phyloP scores from a whole-genome alignment of 768 basidiomycete species.

The Auricularia sp. region DNA sequence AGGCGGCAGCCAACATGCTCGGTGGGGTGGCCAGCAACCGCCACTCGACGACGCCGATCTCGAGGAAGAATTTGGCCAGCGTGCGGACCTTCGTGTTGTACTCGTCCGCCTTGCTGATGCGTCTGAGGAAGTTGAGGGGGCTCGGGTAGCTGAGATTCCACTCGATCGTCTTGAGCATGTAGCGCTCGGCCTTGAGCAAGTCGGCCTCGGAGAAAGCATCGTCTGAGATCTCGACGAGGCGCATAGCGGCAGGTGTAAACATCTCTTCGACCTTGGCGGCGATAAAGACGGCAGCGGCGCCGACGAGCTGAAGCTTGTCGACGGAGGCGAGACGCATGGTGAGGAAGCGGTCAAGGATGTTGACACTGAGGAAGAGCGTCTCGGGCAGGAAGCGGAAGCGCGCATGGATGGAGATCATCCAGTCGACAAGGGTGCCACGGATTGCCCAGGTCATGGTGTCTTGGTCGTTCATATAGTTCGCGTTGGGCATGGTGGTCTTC shows the following conservation, averaged over 20 bases:
- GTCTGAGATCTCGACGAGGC: constrained; percentile 74
- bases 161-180: constrained; percentile 74
- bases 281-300: constrained; percentile 78
- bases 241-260: constrained; percentile 70
- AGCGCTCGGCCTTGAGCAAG: constrained; percentile 81
- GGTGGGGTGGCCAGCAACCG: constrained; percentile 65
- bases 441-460: constrained; percentile 81
- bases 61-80: constrained; percentile 83
- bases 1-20: constrained; percentile 71
- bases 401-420: constrained; percentile 85
- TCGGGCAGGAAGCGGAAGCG: constrained; percentile 82
- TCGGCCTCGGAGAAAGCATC: constrained; percentile 67
- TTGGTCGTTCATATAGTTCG: constrained; percentile 78
- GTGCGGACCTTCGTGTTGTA: constrained; percentile 81
- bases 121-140: constrained; percentile 79
- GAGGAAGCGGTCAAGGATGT: constrained; percentile 67
- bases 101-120: constrained; percentile 88
- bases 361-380: constrained; percentile 81
- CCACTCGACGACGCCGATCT: constrained; percentile 77
- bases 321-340: constrained; percentile 65
- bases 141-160: constrained; percentile 84
- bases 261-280: constrained; percentile 92
- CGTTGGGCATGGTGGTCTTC: constrained; percentile 70
- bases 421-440: constrained; percentile 83
- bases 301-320: constrained; percentile 83